phyloP scores from a whole-genome alignment of 371 early-diverging fungal species.

The Saksenaea oblongispora region DNA sequence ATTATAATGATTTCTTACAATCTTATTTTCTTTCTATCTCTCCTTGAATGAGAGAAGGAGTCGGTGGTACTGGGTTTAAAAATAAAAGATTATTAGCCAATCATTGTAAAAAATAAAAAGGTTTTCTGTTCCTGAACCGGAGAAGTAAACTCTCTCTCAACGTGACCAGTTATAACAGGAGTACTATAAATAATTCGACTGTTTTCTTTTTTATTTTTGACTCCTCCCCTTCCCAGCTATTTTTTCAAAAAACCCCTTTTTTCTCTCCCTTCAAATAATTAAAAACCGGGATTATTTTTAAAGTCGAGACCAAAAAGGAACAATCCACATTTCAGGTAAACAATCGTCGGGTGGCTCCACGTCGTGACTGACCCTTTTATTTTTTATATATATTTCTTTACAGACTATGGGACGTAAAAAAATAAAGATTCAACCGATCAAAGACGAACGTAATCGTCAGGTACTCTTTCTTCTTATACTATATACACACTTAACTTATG shows the following conservation, averaged over 20 bases:
- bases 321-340: constrained; percentile 5
- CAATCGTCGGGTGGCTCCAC: neutral
- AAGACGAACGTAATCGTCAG: constrained; percentile 93
- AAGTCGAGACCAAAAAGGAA: constrained; percentile 6
- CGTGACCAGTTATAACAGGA: neutral
- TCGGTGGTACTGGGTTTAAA: too few species aligned
- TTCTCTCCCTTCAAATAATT: neutral
- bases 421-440: constrained; percentile 94
- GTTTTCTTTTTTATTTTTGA: neutral
- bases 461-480: constrained; percentile 48
- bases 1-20: too few species aligned
- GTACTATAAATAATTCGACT: neutral
- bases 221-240: neutral
- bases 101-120: neutral
- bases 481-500: neutral
- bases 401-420: constrained; percentile 91
- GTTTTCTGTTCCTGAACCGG: neutral
- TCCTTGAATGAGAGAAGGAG: neutral
- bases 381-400: neutral
- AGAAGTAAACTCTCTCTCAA: neutral
- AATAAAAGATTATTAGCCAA: too few species aligned
- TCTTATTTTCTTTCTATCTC: too few species aligned
- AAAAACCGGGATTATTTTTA: constrained; percentile 1
- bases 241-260: neutral
- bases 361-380: neutral